Base-by-base conservation (phyloP, 768 basidiomycete species). In the Lyophyllum decastes region DNA sequence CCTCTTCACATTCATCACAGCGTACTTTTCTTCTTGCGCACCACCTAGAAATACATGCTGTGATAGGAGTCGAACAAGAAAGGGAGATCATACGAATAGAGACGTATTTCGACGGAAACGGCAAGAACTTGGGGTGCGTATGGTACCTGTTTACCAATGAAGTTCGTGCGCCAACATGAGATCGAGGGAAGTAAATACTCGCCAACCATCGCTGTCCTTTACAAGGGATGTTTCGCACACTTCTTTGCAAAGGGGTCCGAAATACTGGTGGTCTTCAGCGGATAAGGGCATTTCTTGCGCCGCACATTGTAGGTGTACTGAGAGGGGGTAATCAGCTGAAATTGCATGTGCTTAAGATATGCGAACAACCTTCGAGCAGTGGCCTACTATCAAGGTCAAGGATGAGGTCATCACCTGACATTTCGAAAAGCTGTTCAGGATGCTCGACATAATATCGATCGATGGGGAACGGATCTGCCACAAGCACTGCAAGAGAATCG, bases 261-360 rank as follows among this genome's bases (percentile, higher is more conserved):
- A 96, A 73, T 88, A 95, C 17, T 70, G 64, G 33, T 77, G 75
- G 60, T 95, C 94, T 14, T 83, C 83, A 0, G 72, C 60, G 17
- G 82, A 83, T 22, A 95, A 62, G 0, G 94, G 94, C 83, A 96
- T 89, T 71, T 95, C 94, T 54, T 87, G 78, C 0, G 84, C 91
- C 17, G 94, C 94, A 62, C 93, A 96, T 67, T 95, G 94, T 12
- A 95, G 70, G 67, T 95, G 94, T 5, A 85, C 88, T 82, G 51
- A 24, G 51, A 52, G 35, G 11, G n/a, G 19, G 61, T 25, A 30
- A 30, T 48, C 26, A 48, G 47, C n/a, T 10, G 30, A 10, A 25
- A 8, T 30, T 8, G 22, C 16, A 45, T 38, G 44, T 24, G 24
- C 44, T 24, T 2, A 48, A 48, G 27, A 30, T 30, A n/a, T 17